phyloP scores from a whole-genome alignment of 768 basidiomycete genomes.

The Russula emetica region DNA sequence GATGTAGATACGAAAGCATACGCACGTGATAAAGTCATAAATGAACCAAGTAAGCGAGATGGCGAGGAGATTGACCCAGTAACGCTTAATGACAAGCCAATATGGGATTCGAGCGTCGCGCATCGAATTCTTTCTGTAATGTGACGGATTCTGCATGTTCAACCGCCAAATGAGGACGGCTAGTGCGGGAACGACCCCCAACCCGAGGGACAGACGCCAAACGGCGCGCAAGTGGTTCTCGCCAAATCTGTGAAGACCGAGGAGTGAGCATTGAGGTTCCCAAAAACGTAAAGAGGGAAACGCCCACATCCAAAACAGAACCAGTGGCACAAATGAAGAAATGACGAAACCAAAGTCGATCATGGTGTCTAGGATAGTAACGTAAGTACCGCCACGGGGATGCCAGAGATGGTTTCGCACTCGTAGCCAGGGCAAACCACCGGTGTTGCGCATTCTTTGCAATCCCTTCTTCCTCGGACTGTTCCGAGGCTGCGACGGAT shows the following conservation, averaged over 20 bases:
- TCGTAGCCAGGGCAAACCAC: conserved; percentile 87
- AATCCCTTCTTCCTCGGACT: conserved; percentile 79
- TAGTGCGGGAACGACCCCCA: conserved; percentile 76
- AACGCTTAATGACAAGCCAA: conserved; percentile 67
- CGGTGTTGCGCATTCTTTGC: conserved; percentile 75
- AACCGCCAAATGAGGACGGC: conserved; percentile 85
- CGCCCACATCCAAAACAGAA: conserved; percentile 83
- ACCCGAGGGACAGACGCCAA: conserved; percentile 82
- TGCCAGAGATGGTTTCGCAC: conserved; percentile 41
- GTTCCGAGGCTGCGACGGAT: conserved; percentile 83
- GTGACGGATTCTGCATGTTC: conserved; percentile 73
- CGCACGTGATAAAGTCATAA: conserved; percentile 74
- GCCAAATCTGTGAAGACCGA: conserved; percentile 53
- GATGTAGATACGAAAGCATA: conserved; percentile 20
- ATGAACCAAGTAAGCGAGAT: conserved; percentile 81
- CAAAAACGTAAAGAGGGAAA: not conserved
- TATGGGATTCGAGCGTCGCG: conserved; percentile 71
- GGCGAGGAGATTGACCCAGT: conserved; percentile 70
- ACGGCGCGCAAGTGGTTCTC: conserved; percentile 75
- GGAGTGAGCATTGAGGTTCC: conserved; percentile 2
- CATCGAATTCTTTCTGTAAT: conserved; percentile 77
- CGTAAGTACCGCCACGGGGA: conserved; percentile 9
- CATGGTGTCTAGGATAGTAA: conserved; percentile 57
- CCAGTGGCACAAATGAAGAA: conserved; percentile 74
- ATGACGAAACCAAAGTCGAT: conserved; percentile 82